phyloP scores from a whole-genome alignment of 1,284 basidiomycete species.

The Leccinum pachyderme region DNA sequence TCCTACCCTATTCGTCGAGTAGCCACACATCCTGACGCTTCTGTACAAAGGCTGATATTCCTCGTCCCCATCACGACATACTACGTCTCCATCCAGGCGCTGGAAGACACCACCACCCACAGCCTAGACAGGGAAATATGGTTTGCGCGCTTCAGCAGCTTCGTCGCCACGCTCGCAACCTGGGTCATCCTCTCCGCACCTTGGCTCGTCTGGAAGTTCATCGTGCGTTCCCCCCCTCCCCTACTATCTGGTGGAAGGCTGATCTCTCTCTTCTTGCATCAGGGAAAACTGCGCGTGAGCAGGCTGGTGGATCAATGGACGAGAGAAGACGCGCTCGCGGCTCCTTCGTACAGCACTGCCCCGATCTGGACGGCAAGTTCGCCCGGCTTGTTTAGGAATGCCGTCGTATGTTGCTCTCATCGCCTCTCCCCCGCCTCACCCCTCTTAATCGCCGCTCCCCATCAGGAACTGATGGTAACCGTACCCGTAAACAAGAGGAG shows the following conservation, averaged over 20 bases:
- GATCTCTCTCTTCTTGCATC: neutral
- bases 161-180: conserved; percentile 40
- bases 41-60: conserved; percentile 37
- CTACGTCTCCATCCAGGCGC: conserved; percentile 32
- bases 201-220: conserved; percentile 48
- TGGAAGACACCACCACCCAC: conserved; percentile 12
- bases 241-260: neutral
- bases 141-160: conserved; percentile 39
- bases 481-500: conserved; percentile 36
- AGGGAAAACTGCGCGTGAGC: conserved; percentile 47
- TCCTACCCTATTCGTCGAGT: neutral
- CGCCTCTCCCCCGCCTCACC: neutral
- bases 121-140: conserved; percentile 23
- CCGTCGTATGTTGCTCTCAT: conserved; percentile 35
- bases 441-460: neutral
- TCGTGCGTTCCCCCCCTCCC: conserved; percentile 32
- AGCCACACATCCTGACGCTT: neutral
- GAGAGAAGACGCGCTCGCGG: conserved; percentile 38
- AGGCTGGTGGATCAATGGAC: conserved; percentile 43
- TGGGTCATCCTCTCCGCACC: conserved; percentile 44
- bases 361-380: conserved; percentile 46
- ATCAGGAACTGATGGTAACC: conserved; percentile 42
- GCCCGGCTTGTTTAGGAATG: conserved; percentile 42
- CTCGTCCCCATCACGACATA: conserved; percentile 43
- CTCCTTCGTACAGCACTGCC: conserved; percentile 29